Percentiles rank a stretch among this genome's conserved stretches.
These are phyloP conservation scores for Candida orba DNA, from an alignment of 805 yeast genomes.

Conservation along the genomic window DNA sequence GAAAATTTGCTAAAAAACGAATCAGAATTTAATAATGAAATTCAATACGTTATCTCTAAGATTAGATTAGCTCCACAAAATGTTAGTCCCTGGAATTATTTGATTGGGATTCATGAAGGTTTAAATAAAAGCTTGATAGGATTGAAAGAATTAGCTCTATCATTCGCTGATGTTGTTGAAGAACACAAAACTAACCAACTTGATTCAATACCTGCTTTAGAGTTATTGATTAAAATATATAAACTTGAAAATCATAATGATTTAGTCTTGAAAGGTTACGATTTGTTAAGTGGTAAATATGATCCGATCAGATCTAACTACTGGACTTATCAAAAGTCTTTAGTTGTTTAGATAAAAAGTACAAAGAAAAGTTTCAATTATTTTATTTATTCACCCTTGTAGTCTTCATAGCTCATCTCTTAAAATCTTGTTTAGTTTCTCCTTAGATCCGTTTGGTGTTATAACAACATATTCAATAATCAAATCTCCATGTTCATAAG, in stretches of 20 bases:
- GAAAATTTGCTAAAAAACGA: slow-evolving; percentile 11
- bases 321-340: slow-evolving; percentile 45
- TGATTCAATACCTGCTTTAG: slow-evolving; percentile 56
- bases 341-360: slow-evolving; percentile 1
- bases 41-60: slow-evolving; percentile 39
- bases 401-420: slow-evolving; percentile 24
- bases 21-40: slow-evolving; percentile 36
- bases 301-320: slow-evolving; percentile 58
- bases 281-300: slow-evolving; percentile 41
- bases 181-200: slow-evolving; percentile 8
- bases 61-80: slow-evolving; percentile 70
- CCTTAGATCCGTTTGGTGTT: slow-evolving; percentile 32
- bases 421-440: slow-evolving; percentile 7
- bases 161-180: slow-evolving; percentile 31
- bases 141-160: slow-evolving; percentile 38
- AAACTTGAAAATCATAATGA: slow-evolving; percentile 21
- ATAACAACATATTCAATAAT: slow-evolving; percentile 42
- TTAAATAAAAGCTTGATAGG: slow-evolving; percentile 26
- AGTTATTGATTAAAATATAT: slow-evolving; percentile 47
- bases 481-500: slow-evolving; percentile 42
- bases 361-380: too few relatives aligned
- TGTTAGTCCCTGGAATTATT: slow-evolving; percentile 80
- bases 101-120: slow-evolving; percentile 46
- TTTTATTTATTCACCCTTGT: too few relatives aligned
- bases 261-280: slow-evolving; percentile 39